Evolutionary conservation across 139 green algal genomes (phyloP), one percentile per base, ranked within the genome.

Genomic region (Chlorella sp.): DNA sequence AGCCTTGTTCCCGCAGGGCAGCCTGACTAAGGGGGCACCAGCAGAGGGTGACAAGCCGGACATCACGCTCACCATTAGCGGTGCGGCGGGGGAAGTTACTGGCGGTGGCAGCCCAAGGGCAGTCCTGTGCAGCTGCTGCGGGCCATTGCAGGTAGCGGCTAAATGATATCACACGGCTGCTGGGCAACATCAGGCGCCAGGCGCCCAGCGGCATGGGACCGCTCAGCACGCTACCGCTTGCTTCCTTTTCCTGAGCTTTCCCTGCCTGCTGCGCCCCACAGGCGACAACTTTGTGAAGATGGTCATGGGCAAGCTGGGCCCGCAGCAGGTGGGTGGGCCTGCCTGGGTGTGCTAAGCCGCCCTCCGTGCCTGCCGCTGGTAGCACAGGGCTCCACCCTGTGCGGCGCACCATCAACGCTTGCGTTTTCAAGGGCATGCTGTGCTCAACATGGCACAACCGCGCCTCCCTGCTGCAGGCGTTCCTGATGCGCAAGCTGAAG

Each of bases 401-500:
- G n/a, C n/a, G n/a, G n/a, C n/a, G n/a, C n/a, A n/a, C n/a, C n/a
- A n/a, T n/a, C n/a, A n/a, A n/a, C n/a, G n/a, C n/a, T n/a, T n/a
- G n/a, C n/a, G n/a, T n/a, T n/a, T n/a, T n/a, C n/a, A n/a, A n/a
- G n/a, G n/a, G n/a, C n/a, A n/a, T n/a, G n/a, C n/a, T n/a, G n/a
- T n/a, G n/a, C n/a, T n/a, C n/a, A n/a, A n/a, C n/a, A n/a, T n/a
- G n/a, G 44, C 9, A 6, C 44, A 51, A 51, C 44, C 44, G 44
- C 44, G 44, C n/a, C n/a, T n/a, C n/a, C n/a, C n/a, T 16, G 44
- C 18, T 83, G 75, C 90, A 97, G 92, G 95, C 95, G 0, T 98
- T 98, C 86, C 76, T 98, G 60, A 91, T 96, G 89, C 88, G 95
- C 28, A 98, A 98, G 90, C 87, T 98, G 16, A 97, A 97, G 88